Evolutionary conservation across 139 green algal species (phyloP), one percentile per base, ranked within the genome.

Genomic region (Tetraselmis striata): DNA sequence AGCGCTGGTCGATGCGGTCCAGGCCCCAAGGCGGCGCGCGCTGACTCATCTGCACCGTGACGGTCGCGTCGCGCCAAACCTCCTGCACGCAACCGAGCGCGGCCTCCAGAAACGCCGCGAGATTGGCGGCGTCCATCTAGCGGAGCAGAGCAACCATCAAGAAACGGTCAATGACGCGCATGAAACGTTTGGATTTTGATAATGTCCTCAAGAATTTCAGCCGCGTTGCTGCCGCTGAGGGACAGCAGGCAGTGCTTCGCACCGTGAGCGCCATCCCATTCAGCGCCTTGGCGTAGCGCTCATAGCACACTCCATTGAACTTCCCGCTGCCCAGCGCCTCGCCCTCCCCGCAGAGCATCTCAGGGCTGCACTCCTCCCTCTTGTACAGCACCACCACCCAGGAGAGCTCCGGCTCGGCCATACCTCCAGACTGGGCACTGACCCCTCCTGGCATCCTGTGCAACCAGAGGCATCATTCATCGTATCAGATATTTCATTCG

Each of bases 1-100:
- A 28, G 30, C 31, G 23, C 67, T 88, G 83, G 76, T 90, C 87
- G 23, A 90, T 80, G 1, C 87, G 59, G 79, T 90, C 87, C 23
- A 90, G 83, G 11, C 84, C 84, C 81, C 81, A 88, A 5, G 45
- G 45, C 18, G 45, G 45, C 45, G 45, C 5, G 45, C 45, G 45
- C 45, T 67, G 45, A 18, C 45, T 67, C 45, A 67, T 67, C 11
- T 5, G 18, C 45, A 67, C 45, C 18, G 45, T 25, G 11, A 67
- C 11, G 11, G 45, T 67, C 18, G 11, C 45, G 45, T 67, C 45
- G 11, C 18, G 45, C 45, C 45, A 67, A 5, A 67, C 45, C 45
- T 67, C 45, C 45, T 67, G 45, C 5, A 67, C 45, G 45, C 45
- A 67, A 18, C 45, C 45, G 11, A 5, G 45, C 5, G 45, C 45